A percentile compares a stretch with the other conserved stretches of the same genome.
These are phyloP conservation scores for Aureobasidium sp. DNA, from an alignment of 2,329 filamentous ascomycete genomes.

Conservation along the genomic window DNA sequence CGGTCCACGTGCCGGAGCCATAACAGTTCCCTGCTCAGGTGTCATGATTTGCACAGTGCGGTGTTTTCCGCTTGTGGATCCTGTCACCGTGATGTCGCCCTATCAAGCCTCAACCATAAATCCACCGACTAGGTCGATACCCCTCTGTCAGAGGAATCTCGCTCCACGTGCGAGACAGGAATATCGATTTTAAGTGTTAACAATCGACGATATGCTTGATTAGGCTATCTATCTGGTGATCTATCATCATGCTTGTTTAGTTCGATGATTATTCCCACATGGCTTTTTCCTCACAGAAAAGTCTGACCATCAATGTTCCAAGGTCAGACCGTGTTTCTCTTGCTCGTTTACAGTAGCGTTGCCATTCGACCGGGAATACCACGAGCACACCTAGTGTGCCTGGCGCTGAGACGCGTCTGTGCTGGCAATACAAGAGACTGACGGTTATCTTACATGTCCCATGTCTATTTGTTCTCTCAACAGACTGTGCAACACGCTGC, in stretches of 20 bases:
- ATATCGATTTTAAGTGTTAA: background rate
- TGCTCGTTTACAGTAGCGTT: background rate
- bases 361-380: background rate
- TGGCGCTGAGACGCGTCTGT: background rate
- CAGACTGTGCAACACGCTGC: background rate
- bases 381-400: background rate
- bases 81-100: background rate
- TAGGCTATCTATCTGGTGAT: background rate
- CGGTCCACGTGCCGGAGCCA: background rate
- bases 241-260: background rate
- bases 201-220: background rate
- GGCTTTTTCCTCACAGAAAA: background rate
- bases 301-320: no score
- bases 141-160: background rate
- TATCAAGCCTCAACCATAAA: background rate
- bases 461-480: background rate
- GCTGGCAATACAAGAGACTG: background rate
- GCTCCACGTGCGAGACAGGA: background rate
- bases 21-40: background rate
- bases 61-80: background rate
- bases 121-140: background rate
- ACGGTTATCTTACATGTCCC: background rate
- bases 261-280: background rate
- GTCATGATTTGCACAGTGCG: background rate
- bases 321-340: background rate